Conservation (phyloP, 257 asterid genomes). For the Eustoma russellianum region DNA sequence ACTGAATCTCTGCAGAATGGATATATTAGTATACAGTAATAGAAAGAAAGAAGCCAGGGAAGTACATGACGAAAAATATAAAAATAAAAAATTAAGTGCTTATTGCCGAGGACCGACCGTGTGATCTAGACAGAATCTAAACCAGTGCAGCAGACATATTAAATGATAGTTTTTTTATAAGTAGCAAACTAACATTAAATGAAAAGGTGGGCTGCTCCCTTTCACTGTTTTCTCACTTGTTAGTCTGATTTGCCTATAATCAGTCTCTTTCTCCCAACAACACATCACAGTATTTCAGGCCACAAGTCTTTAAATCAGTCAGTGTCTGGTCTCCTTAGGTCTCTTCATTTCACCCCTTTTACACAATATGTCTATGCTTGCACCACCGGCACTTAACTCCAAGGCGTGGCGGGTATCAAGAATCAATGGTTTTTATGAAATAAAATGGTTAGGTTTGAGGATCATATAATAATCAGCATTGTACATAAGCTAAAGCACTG, state of each 20-base stretch:
- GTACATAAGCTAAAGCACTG: no score
- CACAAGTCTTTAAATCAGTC: not conserved
- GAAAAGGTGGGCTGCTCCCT: not conserved
- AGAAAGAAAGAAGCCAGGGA: not conserved
- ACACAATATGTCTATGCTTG: not conserved
- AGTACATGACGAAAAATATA: not conserved
- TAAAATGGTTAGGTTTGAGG: no score
- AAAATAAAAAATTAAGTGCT: not conserved
- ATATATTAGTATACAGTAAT: not conserved
- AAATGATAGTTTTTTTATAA: no score
- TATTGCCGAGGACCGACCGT: slow-evolving; percentile 17
- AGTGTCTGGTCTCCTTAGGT: slow-evolving; percentile 1
- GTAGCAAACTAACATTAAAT: no score
- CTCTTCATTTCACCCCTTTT: not conserved
- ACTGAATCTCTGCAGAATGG: no score
- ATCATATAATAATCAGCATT: no score
- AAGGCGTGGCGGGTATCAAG: no score
- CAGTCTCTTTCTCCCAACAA: slow-evolving; percentile 6
- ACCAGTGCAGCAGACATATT: not conserved
- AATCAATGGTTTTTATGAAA: no score
- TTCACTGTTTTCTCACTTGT: not conserved
- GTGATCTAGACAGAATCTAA: slow-evolving; percentile 21
- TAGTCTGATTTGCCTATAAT: slow-evolving; percentile 3
- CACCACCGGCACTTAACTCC: no score
- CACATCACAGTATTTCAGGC: no score